phyloP scores from a whole-genome alignment of 2,329 filamentous ascomycete genomes.

The Pseudovirgaria hyperparasitica region DNA sequence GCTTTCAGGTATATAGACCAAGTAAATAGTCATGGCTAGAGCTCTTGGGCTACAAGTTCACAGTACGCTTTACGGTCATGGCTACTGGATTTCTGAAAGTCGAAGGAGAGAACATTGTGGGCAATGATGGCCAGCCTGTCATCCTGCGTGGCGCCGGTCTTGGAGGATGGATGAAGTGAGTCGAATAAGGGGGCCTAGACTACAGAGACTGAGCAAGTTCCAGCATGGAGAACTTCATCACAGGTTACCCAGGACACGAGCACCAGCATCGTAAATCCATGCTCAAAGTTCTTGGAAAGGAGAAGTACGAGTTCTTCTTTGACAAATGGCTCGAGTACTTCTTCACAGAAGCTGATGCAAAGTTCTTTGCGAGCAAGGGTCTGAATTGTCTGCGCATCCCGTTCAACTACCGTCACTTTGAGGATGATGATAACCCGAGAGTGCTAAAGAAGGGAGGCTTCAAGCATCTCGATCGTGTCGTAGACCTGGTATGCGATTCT shows the following conservation, averaged over 20 bases:
- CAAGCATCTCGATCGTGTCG: slow-evolving; percentile 35
- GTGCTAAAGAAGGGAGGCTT: slow-evolving; percentile 37
- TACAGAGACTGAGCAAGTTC: not conserved
- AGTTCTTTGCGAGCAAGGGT: slow-evolving; percentile 42
- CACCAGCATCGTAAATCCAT: slow-evolving; percentile 42
- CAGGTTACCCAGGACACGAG: slow-evolving; percentile 48
- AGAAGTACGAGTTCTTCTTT: slow-evolving; percentile 49
- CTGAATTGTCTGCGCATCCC: slow-evolving; percentile 48
- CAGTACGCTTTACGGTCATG: no score
- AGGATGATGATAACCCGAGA: slow-evolving; percentile 38
- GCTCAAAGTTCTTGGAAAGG: slow-evolving; percentile 38
- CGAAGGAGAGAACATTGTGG: slow-evolving; percentile 32
- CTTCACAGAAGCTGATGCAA: slow-evolving; percentile 46
- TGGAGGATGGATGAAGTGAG: slow-evolving; percentile 32
- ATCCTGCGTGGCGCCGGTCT: slow-evolving; percentile 36
- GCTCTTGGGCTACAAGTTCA: no score
- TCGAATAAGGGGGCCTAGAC: not conserved
- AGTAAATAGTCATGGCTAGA: no score
- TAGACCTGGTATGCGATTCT: slow-evolving; percentile 27
- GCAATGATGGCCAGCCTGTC: slow-evolving; percentile 30
- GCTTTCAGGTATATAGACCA: no score
- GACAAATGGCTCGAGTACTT: slow-evolving; percentile 45
- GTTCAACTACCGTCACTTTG: slow-evolving; percentile 48
- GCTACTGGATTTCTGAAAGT: slow-evolving; percentile 23
- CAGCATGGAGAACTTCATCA: slow-evolving; percentile 51